A percentile compares a stretch with the other conserved stretches of the same genome.
Conservation (phyloP, 345 rosid genomes). For the sweet orange (Citrus sinensis) region DNA sequence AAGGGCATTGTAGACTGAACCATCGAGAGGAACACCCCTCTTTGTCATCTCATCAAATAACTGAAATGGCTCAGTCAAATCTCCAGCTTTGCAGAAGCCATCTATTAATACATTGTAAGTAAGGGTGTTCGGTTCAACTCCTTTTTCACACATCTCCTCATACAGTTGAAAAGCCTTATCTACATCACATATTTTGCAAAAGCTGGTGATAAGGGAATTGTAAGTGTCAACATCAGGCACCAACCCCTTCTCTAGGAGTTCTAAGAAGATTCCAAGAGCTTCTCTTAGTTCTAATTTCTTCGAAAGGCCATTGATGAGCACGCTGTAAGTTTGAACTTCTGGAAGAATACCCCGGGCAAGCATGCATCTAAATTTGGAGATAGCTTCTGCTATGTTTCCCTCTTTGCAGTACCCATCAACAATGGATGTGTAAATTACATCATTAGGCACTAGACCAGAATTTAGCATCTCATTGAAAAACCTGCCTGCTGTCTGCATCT, state of each 20-base stretch:
- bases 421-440: constrained; percentile 14
- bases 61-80: constrained; percentile 8
- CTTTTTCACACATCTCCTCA: constrained; percentile 24
- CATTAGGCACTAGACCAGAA: constrained; percentile 21
- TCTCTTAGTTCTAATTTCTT: constrained; percentile 23
- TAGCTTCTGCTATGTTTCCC: constrained; percentile 16
- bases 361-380: constrained; percentile 25
- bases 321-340: constrained; percentile 16
- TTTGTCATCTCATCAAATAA: constrained; percentile 22
- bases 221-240: constrained; percentile 31
- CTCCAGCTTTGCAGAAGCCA: constrained; percentile 26
- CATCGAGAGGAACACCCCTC: constrained; percentile 19
- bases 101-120: constrained; percentile 30
- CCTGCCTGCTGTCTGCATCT: constrained; percentile 23
- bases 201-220: constrained; percentile 24
- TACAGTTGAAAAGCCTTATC: constrained; percentile 22
- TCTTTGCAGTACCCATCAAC: constrained; percentile 34
- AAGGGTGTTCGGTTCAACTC: constrained; percentile 25
- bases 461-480: constrained; percentile 31
- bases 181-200: constrained; percentile 25
- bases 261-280: constrained; percentile 22
- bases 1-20: constrained; percentile 17
- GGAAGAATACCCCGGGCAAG: constrained; percentile 17
- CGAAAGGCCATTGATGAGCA: constrained; percentile 26
- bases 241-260: constrained; percentile 18